Conservation (phyloP, 768 basidiomycete genomes). For the Lepiota subincarnata region DNA sequence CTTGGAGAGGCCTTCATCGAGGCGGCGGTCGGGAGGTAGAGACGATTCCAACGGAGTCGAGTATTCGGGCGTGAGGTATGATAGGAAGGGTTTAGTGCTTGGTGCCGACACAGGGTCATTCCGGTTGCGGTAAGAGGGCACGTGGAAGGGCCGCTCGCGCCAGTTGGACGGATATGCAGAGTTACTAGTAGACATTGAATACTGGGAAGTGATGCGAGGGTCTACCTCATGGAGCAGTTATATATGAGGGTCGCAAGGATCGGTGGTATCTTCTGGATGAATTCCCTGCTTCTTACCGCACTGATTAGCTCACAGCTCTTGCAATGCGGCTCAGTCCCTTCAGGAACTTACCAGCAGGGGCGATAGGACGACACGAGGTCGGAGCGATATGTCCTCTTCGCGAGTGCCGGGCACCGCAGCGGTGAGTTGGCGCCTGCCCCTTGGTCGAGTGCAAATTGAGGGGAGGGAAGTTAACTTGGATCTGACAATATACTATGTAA, state of each 20-base stretch:
- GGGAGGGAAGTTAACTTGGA: no score
- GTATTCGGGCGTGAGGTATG: background rate
- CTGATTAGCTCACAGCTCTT: slow-evolving; percentile 4
- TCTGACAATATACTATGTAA: no score
- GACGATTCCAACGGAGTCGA: slow-evolving; percentile 4
- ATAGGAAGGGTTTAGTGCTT: slow-evolving; percentile 9
- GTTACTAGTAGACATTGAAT: slow-evolving; percentile 3
- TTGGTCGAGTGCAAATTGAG: no score
- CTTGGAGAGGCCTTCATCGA: slow-evolving; percentile 31
- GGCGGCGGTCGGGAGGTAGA: slow-evolving; percentile 30
- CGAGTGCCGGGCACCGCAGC: no score
- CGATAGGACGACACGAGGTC: no score
- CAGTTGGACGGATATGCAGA: background rate
- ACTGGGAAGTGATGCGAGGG: background rate
- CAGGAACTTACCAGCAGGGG: no score
- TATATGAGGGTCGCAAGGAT: background rate
- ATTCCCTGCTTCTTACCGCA: background rate
- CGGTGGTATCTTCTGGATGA: slow-evolving; percentile 5
- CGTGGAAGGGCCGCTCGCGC: slow-evolving; percentile 6
- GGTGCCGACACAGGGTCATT: slow-evolving; percentile 2
- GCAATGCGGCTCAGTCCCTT: background rate
- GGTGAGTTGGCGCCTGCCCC: no score
- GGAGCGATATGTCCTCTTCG: no score
- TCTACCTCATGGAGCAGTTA: background rate
- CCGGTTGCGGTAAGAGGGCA: slow-evolving; percentile 4